Percentiles rank a stretch among this genome's conserved stretches.
These are phyloP conservation scores for Diospyros lotus DNA, from an alignment of 148 eudicot genomes.

Conservation along the genomic window DNA sequence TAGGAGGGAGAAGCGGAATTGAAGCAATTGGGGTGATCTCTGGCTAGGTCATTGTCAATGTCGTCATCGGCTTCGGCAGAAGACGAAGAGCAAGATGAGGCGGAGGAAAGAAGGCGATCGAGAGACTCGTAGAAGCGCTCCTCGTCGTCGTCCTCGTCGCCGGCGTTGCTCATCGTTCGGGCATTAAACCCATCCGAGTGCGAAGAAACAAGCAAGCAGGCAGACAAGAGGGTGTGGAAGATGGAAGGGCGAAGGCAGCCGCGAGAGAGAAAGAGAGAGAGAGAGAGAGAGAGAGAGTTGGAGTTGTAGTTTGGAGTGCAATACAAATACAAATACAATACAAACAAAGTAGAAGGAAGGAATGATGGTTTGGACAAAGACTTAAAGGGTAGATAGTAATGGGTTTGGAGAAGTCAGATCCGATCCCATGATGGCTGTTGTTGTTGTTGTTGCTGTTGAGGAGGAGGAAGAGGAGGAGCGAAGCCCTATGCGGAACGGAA, in stretches of 20 bases:
- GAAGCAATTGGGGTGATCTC: no score
- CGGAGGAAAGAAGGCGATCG: constrained; percentile 54
- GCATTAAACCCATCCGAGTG: constrained; percentile 21
- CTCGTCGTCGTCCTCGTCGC: constrained; percentile 31
- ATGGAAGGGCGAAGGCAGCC: no score
- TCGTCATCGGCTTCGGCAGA: constrained; percentile 44
- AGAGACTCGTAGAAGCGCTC: constrained; percentile 61
- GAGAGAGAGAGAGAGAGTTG: no score
- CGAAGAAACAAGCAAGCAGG: no score
- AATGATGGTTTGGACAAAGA: no score
- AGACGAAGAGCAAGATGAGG: constrained; percentile 48
- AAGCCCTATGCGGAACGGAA: constrained; percentile 16
- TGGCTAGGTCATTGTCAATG: constrained; percentile 5
- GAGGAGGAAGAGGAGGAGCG: constrained; percentile 21
- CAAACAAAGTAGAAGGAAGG: no score
- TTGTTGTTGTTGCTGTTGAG: not conserved
- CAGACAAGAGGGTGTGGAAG: no score
- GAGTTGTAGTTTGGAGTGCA: no score
- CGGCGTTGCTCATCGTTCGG: constrained; percentile 44
- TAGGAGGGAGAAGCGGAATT: constrained; percentile 17
- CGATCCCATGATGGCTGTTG: constrained; percentile 10
- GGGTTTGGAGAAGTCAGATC: constrained; percentile 29
- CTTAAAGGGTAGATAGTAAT: not conserved
- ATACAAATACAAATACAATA: no score
- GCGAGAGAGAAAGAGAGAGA: no score